Evolutionary conservation across 1,284 basidiomycete genomes (phyloP).

Genomic region (Melanopsichium pennsylvanicum): DNA sequence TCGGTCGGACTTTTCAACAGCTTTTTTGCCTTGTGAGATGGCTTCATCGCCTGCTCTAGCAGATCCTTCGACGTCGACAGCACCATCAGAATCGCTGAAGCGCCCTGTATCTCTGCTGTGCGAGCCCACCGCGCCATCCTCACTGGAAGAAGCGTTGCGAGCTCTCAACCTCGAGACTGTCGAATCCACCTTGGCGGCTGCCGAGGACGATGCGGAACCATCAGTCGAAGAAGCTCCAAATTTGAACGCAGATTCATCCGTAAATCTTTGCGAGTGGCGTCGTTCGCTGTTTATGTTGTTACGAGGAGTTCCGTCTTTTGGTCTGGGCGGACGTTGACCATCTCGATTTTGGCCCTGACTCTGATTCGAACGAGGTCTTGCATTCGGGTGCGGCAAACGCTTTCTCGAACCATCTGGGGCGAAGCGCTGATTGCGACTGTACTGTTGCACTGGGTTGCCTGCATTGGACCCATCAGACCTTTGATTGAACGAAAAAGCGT

Average conservation of each 20-base stretch:
- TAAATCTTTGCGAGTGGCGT: background rate
- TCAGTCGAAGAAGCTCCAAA: slow-evolving; percentile 8
- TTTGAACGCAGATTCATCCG: slow-evolving; percentile 25
- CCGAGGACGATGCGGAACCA: background rate
- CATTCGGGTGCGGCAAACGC: slow-evolving; percentile 34
- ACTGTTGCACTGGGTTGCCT: slow-evolving; percentile 20
- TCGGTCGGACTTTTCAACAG: slow-evolving; percentile 28
- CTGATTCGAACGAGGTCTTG: slow-evolving; percentile 7
- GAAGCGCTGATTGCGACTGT: slow-evolving; percentile 38
- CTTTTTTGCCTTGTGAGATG: background rate
- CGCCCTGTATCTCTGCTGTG: slow-evolving; percentile 1
- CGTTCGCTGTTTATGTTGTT: background rate
- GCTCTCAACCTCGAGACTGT: slow-evolving; percentile 17
- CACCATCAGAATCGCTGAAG: slow-evolving; percentile 4
- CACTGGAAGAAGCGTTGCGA: background rate
- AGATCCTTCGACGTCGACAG: background rate
- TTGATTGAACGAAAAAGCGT: slow-evolving; percentile 1
- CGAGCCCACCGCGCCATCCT: background rate
- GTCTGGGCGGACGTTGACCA: slow-evolving; percentile 1
- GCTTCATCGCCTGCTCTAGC: slow-evolving; percentile 9
- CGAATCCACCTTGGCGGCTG: slow-evolving; percentile 13
- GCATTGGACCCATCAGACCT: slow-evolving; percentile 5
- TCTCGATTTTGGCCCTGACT: slow-evolving; percentile 3
- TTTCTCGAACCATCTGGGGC: slow-evolving; percentile 30
- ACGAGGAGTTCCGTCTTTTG: slow-evolving; percentile 6